Conservation (phyloP, 2,329 filamentous ascomycete species). For the Emergomyces orientalis region DNA sequence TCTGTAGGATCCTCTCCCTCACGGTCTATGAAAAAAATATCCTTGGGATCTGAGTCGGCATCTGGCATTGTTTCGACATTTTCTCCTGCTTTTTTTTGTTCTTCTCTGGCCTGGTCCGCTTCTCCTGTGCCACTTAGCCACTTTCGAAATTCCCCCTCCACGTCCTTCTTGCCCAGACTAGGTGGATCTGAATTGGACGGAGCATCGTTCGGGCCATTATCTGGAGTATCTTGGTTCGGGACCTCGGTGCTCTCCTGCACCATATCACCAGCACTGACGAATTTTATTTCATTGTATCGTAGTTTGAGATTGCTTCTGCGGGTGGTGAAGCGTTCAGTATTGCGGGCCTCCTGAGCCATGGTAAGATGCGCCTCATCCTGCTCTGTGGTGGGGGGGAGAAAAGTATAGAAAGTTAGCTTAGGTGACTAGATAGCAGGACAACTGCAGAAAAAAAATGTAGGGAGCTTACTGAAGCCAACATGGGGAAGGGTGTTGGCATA, state of each 20-base stretch:
- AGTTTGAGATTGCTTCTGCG: conserved; percentile 44
- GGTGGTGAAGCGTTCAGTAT: conserved; percentile 44
- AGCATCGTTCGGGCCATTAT: neutral
- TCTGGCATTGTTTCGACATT: neutral
- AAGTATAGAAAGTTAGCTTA: neutral
- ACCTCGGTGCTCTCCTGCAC: conserved; percentile 29
- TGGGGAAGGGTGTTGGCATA: neutral
- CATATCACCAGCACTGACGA: conserved; percentile 51
- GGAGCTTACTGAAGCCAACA: conserved; percentile 1
- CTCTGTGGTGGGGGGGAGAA: conserved; percentile 9
- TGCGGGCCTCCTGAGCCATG: conserved; percentile 50
- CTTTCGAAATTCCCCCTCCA: neutral
- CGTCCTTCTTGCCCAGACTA: neutral
- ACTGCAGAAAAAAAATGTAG: neutral
- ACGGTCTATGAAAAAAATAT: conserved; percentile 3
- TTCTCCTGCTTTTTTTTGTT: neutral
- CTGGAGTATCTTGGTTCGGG: conserved; percentile 4
- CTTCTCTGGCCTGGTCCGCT: neutral
- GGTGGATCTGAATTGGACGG: neutral
- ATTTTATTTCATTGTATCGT: conserved; percentile 47
- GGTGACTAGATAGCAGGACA: neutral
- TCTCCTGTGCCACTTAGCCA: neutral
- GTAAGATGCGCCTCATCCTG: conserved; percentile 25
- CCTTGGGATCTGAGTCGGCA: neutral
- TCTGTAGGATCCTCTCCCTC: neutral